Percentiles rank a stretch among this genome's conserved stretches.
Conservation (phyloP, 108 stramenopile genomes). For the Nannochloropsis gaditana region DNA sequence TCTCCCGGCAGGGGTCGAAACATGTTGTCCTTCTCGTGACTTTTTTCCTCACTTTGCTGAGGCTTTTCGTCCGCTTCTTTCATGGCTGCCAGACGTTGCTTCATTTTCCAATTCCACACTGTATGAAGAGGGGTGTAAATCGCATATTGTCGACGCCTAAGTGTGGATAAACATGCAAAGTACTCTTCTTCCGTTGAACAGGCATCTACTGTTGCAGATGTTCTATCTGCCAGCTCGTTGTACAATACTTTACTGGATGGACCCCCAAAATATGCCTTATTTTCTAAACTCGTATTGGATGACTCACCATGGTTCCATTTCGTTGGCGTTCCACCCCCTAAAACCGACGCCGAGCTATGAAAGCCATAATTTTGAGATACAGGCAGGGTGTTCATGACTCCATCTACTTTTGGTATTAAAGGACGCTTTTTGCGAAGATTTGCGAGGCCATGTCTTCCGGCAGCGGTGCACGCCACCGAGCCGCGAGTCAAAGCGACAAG, state of each 20-base stretch:
- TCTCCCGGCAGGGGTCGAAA: constrained; percentile 13
- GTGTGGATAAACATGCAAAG: too few species aligned
- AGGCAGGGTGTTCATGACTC: neutral
- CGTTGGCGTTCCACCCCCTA: constrained; percentile 5
- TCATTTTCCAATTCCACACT: constrained; percentile 13
- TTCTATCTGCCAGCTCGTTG: too few species aligned
- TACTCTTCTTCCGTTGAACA: too few species aligned
- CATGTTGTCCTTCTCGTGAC: neutral
- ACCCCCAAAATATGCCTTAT: too few species aligned
- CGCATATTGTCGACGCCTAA: too few species aligned
- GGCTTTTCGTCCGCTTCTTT: neutral
- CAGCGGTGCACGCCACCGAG: too few species aligned
- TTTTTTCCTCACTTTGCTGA: neutral
- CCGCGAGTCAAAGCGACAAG: too few species aligned
- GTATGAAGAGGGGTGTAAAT: neutral
- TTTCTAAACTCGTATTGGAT: too few species aligned
- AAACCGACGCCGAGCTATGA: neutral
- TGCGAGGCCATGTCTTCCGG: too few species aligned
- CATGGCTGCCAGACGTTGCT: neutral
- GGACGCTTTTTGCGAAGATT: constrained; percentile 5
- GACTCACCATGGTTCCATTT: constrained; percentile 18
- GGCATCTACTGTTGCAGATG: too few species aligned
- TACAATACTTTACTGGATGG: too few species aligned
- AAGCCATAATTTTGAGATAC: neutral
- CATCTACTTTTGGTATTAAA: neutral